Conservation (phyloP, 1,284 basidiomycete genomes). For the Spongispora temasekensis region DNA sequence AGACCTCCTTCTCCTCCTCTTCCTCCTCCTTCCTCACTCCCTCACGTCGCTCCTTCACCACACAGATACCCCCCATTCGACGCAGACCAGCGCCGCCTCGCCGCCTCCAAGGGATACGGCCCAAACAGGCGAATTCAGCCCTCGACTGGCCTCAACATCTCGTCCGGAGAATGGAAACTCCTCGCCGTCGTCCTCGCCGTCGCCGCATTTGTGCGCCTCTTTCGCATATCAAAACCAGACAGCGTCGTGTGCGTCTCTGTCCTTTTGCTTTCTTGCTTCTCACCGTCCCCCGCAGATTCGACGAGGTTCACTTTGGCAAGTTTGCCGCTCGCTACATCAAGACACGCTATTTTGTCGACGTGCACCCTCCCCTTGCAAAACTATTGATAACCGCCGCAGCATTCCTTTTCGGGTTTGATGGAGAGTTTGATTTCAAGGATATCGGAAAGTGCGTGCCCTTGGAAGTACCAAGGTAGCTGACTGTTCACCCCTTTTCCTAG, state of each 20-base stretch:
- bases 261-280: background rate
- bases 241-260: slow-evolving; percentile 80
- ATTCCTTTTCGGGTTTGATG: slow-evolving; percentile 89
- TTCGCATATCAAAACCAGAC: slow-evolving; percentile 76
- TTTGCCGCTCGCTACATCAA: slow-evolving; percentile 92
- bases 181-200: slow-evolving; percentile 64
- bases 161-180: slow-evolving; percentile 73
- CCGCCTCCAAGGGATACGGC: slow-evolving; percentile 63
- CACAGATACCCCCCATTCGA: slow-evolving; percentile 66
- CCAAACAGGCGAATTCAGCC: slow-evolving; percentile 50
- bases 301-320: slow-evolving; percentile 97
- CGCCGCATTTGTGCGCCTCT: slow-evolving; percentile 75
- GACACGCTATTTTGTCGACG: slow-evolving; percentile 91
- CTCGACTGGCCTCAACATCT: slow-evolving; percentile 59
- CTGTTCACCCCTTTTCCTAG: slow-evolving; percentile 40
- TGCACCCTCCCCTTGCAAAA: slow-evolving; percentile 97
- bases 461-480: background rate
- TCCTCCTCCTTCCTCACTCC: slow-evolving; percentile 50
- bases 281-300: slow-evolving; percentile 63
- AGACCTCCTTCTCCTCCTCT: slow-evolving; percentile 67
- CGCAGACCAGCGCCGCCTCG: slow-evolving; percentile 69
- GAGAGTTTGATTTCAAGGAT: slow-evolving; percentile 95
- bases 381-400: slow-evolving; percentile 91
- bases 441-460: slow-evolving; percentile 80
- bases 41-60: slow-evolving; percentile 40